These are phyloP conservation scores for Scenedesmus sp. DNA, from an alignment of 163 green algal species.

Conservation along the genomic window DNA sequence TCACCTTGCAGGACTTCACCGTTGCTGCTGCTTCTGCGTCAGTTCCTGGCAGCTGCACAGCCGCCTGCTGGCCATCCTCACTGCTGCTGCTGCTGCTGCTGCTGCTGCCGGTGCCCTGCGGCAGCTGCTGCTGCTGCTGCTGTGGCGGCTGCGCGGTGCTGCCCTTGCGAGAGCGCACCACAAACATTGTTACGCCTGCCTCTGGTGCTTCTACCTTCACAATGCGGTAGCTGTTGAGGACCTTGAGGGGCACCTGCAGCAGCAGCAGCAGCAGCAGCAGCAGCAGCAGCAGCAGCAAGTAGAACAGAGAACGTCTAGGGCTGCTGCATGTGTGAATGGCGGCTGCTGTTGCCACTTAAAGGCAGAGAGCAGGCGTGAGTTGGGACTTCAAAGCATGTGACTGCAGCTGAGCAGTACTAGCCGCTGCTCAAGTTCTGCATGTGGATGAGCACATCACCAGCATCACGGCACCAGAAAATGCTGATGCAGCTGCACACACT, in stretches of 20 bases:
- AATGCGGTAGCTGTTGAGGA: slow-evolving; percentile 33
- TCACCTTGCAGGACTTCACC: slow-evolving; percentile 29
- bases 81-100: slow-evolving; percentile 11
- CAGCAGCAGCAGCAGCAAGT: neutral
- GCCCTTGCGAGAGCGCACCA: slow-evolving; percentile 20
- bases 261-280: neutral
- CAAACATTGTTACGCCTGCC: slow-evolving; percentile 30
- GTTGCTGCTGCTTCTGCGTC: slow-evolving; percentile 22
- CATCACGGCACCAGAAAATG: no score
- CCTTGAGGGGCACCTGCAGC: slow-evolving; percentile 34
- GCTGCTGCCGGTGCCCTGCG: neutral
- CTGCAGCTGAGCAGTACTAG: no score
- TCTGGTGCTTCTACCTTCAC: slow-evolving; percentile 31
- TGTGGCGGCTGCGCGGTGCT: neutral
- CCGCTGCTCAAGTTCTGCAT: neutral
- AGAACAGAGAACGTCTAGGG: neutral
- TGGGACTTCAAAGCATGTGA: neutral
- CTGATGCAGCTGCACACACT: neutral
- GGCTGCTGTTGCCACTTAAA: neutral
- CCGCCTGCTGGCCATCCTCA: neutral
- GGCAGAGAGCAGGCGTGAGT: neutral
- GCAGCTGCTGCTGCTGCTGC: slow-evolving; percentile 2
- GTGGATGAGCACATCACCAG: no score
- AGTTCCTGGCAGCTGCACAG: slow-evolving; percentile 18
- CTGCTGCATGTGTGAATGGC: no score